Evolutionary conservation across 2,329 filamentous ascomycete species (phyloP), one percentile per base, ranked within the genome.

Genomic region (Tolypocladium paradoxum): DNA sequence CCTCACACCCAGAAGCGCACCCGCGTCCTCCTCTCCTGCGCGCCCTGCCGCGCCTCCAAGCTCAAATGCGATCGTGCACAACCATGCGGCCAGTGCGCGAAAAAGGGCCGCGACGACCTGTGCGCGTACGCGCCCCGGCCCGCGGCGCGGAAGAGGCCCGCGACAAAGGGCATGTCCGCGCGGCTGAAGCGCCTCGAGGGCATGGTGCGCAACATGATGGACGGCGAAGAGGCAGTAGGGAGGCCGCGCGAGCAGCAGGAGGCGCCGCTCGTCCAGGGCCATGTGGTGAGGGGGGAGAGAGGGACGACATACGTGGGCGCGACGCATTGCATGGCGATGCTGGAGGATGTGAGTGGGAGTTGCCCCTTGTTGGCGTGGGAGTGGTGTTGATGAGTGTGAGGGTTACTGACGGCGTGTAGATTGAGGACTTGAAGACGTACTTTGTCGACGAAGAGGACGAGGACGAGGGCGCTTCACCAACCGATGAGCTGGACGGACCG

Each of bases 251-350:
- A 12, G 47, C 31, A 58, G 54, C n/a, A 54, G 36, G 16, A 46
- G 48, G 58, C 61, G 12, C 65, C 63, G 34, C 59, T 60, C 37
- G 56, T 62, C 12, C 63, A 54, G 40, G 75, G 71, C 0, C 70
- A 76, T 51, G 69, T 81, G 7, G 68, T 80, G 22, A 65, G 68
- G 24, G 69, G 73, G 2, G 62, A 70, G 36, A 65, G 66, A 50
- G 70, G 69, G 11, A 73, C 72, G 43, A 78, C 73, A 5, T 83
- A 81, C 57, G 73, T 83, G 5, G 79, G 80, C 1, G 78, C 78
- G 4, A 82, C 79, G 46, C 79, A 83, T 55, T 81, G 78, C 57
- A 76, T 81, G 68, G 79, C 79, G 2, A 81, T 83, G 64, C 65
- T 83, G 12, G 76, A 82, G 60, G 77, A 83, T 68, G 79, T 82